Evolutionary conservation across 1,284 basidiomycete genomes (phyloP), one percentile per base, ranked within the genome.

Genomic region (Ustilago crameri): DNA sequence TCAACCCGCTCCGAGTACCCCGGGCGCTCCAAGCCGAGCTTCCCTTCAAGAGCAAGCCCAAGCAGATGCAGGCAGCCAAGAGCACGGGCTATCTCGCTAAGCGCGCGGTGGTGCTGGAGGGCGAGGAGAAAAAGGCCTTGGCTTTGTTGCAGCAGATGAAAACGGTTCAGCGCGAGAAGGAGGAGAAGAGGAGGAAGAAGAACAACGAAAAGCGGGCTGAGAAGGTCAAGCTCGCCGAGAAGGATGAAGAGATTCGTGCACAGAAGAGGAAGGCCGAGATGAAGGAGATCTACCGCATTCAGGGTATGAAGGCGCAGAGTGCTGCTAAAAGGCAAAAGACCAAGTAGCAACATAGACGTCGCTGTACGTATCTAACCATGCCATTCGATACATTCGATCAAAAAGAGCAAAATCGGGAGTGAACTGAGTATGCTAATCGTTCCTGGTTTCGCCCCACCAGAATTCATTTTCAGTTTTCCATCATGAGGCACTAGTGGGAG

Each of bases 131-230:
- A 86, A 91, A 90, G 81, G 94, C 95, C 0, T 86, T 97, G 23
- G 90, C 92, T n/a, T 85, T 98, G 37, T 84, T 99, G 81, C 95
- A 98, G 84, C 95, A 98, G 86, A 94, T 97, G 78, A 89, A 92
- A 57, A 93, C 94, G 7, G 85, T 99, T 75, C 87, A 93, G 58
- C 95, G 94, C 84, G 94, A 94, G 77, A 92, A 95, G 85, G 85
- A 93, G 78, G 90, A 88, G 78, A 92, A 91, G 83, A 95, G 94
- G 86, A 58, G 38, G 40, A 43, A 51, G 15, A 79, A 77, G 67
- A 61, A 74, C 38, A 43, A 51, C 12, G 73, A 75, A 34, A 55
- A 70, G 35, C 44, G 50, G 22, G 62, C 46, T 0, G 68, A 68
- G n/a, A 63, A 61, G 45, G 10, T 18, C 23, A 78, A 80, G 53